Evolutionary conservation across 345 rosid species (phyloP).

Genomic region (Populus simonii): DNA sequence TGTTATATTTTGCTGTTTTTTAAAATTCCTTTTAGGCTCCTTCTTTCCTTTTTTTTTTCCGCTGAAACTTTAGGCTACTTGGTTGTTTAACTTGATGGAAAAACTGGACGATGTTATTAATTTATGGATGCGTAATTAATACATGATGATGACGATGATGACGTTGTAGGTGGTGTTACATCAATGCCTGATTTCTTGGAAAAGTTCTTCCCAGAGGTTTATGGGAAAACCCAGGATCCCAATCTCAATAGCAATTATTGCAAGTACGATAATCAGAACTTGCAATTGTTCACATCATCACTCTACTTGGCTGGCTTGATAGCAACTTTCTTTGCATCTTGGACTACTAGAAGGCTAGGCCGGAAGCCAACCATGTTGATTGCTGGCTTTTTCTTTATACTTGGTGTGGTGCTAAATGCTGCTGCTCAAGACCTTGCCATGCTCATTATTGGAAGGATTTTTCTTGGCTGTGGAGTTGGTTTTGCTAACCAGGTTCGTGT

Average conservation of each 20-base stretch:
- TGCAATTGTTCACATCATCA: slow-evolving; percentile 88
- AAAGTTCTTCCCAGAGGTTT: slow-evolving; percentile 78
- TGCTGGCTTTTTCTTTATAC: slow-evolving; percentile 79
- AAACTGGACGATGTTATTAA: not conserved
- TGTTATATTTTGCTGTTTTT: not conserved
- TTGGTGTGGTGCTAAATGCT: slow-evolving; percentile 67
- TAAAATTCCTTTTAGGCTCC: not conserved
- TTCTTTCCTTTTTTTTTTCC: not conserved
- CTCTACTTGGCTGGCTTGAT: slow-evolving; percentile 85
- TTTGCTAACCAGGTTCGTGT: slow-evolving; percentile 76
- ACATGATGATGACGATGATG: slow-evolving; percentile 1
- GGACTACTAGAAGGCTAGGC: slow-evolving; percentile 82
- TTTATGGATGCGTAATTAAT: not conserved
- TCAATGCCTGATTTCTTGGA: slow-evolving; percentile 71
- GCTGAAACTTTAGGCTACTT: not conserved
- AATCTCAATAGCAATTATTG: slow-evolving; percentile 59
- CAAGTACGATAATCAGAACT: slow-evolving; percentile 88
- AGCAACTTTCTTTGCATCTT: slow-evolving; percentile 89
- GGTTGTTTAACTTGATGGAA: not conserved
- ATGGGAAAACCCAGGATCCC: slow-evolving; percentile 33
- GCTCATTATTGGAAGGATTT: slow-evolving; percentile 84
- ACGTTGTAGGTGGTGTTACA: slow-evolving; percentile 76
- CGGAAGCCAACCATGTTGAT: slow-evolving; percentile 77
- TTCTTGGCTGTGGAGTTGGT: slow-evolving; percentile 94
- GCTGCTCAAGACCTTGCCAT: slow-evolving; percentile 80